These are phyloP conservation scores for Eucalyptus albens DNA, from an alignment of 345 rosid genomes.

Conservation along the genomic window DNA sequence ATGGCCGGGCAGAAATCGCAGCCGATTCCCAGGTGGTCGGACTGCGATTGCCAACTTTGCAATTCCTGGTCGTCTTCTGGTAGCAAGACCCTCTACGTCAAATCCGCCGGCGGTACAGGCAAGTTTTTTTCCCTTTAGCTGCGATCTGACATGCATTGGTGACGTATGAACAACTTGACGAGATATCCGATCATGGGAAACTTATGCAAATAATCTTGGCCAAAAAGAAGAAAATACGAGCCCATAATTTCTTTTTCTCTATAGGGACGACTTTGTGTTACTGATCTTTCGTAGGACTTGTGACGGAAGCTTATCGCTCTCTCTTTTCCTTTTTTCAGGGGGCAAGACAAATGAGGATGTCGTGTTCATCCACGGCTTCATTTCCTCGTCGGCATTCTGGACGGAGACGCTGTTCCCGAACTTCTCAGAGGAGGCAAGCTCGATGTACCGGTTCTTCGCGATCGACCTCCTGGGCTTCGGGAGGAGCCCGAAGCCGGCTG, in stretches of 20 bases:
- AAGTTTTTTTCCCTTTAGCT: neutral
- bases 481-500: constrained; percentile 89
- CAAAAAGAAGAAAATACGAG: neutral
- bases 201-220: neutral
- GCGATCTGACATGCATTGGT: neutral
- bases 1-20: constrained; percentile 18
- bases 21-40: constrained; percentile 35
- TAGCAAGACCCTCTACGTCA: constrained; percentile 21
- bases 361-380: constrained; percentile 95
- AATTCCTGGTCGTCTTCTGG: constrained; percentile 15
- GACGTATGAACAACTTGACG: neutral
- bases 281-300: neutral
- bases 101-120: constrained; percentile 20
- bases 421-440: constrained; percentile 54
- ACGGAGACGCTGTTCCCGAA: constrained; percentile 90
- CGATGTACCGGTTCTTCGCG: constrained; percentile 65
- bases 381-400: constrained; percentile 96
- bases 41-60: constrained; percentile 29
- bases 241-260: neutral
- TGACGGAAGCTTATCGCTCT: neutral
- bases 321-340: neutral
- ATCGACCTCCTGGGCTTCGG: constrained; percentile 91
- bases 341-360: constrained; percentile 51
- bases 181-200: neutral
- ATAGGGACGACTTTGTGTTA: neutral